Base-by-base conservation (phyloP, 495 filamentous ascomycete genomes). In the Lepidopterella palustris region DNA sequence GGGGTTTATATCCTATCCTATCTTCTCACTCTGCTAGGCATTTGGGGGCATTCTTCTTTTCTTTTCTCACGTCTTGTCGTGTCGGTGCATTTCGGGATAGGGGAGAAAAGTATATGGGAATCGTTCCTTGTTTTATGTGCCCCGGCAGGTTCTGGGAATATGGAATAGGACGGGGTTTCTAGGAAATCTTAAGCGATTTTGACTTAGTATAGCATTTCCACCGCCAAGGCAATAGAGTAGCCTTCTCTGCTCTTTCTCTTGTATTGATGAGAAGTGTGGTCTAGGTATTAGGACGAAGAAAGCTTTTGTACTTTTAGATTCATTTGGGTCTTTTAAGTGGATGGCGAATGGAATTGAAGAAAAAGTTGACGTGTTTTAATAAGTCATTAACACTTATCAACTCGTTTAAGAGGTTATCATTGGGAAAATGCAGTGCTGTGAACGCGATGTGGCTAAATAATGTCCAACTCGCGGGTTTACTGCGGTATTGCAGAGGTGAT, bases 61-160 rank as follows among this genome's bases (percentile, higher is more conserved):
- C 48, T 61, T 61, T 48, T 55, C 61, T 59, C 54, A 57, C 57
- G 39, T 40, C 55, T 55, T 42, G 58, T 47, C 45, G 40, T 47
- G n/a, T 59, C 59, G 20, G 13, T 25, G 9, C 47, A 50, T 50
- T 50, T 50, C 47, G 47, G 47, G n/a, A n/a, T n/a, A n/a, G n/a
- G n/a, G 47, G 15, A 53, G 64, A 67, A 67, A 67, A 67, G 48
- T 60, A 28, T 54, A 58, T 56, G 57, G 63, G 60, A 53, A 53
- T 59, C 45, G 45, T 26, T 23, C 24, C 50, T 59, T 45, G 15
- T 20, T 20, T n/a, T 4, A 53, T 45, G 50, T 32, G 4, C 49
- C 45, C 27, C 31, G 64, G 51, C 59, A 49, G 64, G 64, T 62
- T 56, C 59, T 59, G 64, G 59, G 53, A 60, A 53, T 58, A 49